Evolutionary conservation across 2,329 filamentous ascomycete genomes (phyloP).

Genomic region (Arthrobotrys conoides): DNA sequence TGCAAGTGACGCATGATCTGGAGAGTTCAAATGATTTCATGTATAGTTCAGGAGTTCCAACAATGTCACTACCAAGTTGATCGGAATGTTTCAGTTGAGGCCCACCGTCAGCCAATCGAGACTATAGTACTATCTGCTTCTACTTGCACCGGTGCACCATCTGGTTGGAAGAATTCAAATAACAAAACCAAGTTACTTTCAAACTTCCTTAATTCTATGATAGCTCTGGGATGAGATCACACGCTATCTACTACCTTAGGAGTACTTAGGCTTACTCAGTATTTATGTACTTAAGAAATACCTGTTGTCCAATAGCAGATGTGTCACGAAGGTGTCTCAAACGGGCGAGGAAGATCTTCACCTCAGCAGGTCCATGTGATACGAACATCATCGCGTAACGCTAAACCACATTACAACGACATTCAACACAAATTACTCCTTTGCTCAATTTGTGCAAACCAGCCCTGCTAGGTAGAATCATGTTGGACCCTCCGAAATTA

Average conservation of each 20-base stretch:
- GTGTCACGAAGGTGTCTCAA: neutral
- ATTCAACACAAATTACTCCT: constrained; percentile 38
- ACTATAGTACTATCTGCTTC: too few relatives aligned
- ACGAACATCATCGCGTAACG: constrained; percentile 32
- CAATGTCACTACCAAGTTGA: constrained; percentile 8
- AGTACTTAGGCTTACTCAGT: too few relatives aligned
- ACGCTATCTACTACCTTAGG: too few relatives aligned
- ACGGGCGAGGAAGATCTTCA: neutral
- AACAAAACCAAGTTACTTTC: too few relatives aligned
- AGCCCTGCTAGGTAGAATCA: neutral
- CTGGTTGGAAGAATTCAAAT: neutral
- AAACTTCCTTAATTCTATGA: too few relatives aligned
- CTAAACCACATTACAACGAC: constrained; percentile 27
- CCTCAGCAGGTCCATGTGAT: constrained; percentile 14
- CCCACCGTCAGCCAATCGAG: constrained; percentile 4
- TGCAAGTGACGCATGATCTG: constrained; percentile 23
- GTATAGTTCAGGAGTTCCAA: constrained; percentile 11
- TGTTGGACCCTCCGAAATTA: neutral
- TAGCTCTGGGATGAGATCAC: too few relatives aligned
- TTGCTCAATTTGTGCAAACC: neutral
- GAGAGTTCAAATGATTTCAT: neutral
- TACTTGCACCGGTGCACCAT: too few relatives aligned
- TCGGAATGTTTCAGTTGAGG: constrained; percentile 9
- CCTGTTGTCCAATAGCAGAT: neutral
- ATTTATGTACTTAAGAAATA: too few relatives aligned